Conservation (phyloP, 441 rosid genomes). For the Adansonia grandidieri region DNA sequence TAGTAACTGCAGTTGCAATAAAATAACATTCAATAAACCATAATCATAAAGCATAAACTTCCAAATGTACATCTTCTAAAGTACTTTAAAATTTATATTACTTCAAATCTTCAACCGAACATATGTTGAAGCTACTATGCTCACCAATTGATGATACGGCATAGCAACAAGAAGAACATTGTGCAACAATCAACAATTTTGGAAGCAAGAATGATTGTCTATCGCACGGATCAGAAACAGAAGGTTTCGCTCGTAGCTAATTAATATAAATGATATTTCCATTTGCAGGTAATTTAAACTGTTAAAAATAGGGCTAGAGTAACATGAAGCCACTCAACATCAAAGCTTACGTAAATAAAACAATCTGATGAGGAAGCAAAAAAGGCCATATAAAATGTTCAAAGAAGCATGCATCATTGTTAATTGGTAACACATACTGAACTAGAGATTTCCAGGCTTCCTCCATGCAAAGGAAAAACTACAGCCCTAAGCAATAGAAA, state of each 20-base stretch:
- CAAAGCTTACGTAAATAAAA: not conserved
- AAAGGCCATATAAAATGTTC: not conserved
- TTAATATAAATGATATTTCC: not conserved
- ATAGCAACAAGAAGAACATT: not conserved
- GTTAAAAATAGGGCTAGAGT: not conserved
- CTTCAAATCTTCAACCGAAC: not conserved
- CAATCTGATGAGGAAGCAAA: not conserved
- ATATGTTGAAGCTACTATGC: not conserved
- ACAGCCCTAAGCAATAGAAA: not conserved
- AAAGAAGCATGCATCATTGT: not conserved
- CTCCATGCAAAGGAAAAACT: not conserved
- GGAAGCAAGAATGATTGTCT: not conserved
- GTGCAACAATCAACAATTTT: not conserved
- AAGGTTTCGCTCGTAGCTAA: not conserved
- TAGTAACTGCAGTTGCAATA: conserved; percentile 20
- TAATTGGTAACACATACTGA: not conserved
- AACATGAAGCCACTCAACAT: not conserved
- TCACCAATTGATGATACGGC: not conserved
- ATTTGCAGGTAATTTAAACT: not conserved
- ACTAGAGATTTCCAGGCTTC: not conserved
- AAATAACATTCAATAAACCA: conserved; percentile 4
- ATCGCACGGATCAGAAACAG: too few species aligned
- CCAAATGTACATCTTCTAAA: not conserved
- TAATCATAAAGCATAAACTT: not conserved
- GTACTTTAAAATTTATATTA: not conserved